These are phyloP conservation scores for Trichoderma semiorbis DNA, from an alignment of 2,329 filamentous ascomycete genomes.

Conservation along the genomic window DNA sequence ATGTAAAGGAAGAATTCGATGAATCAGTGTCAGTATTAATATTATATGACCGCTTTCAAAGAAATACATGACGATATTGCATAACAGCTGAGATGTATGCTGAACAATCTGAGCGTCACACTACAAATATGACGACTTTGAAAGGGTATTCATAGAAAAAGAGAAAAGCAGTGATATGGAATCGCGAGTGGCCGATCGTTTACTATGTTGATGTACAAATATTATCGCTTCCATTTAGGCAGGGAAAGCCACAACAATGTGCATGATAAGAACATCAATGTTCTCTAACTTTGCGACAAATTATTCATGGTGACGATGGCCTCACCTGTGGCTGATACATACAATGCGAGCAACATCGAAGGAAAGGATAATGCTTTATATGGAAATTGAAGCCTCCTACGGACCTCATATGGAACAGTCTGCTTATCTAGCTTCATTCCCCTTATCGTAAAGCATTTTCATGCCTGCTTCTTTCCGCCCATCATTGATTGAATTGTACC, in stretches of 20 bases:
- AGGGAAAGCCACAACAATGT: not conserved
- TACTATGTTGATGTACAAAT: not conserved
- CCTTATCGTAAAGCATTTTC: not conserved
- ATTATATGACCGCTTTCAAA: not conserved
- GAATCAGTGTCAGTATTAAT: not conserved
- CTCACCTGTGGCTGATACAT: not conserved
- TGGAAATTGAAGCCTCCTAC: not conserved
- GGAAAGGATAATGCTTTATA: no score
- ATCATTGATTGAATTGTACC: not conserved
- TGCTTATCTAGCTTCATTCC: not conserved
- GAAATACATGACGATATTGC: not conserved
- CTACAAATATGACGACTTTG: not conserved
- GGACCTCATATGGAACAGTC: not conserved
- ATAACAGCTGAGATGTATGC: not conserved
- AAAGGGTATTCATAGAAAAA: not conserved
- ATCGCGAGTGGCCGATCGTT: not conserved
- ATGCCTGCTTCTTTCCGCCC: not conserved
- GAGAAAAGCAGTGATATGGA: not conserved
- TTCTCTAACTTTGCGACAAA: not conserved
- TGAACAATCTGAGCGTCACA: not conserved
- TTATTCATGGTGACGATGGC: not conserved
- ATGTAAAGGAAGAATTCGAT: not conserved
- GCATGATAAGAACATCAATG: not conserved
- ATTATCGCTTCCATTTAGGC: not conserved
- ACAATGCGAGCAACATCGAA: not conserved